Evolutionary conservation across 805 yeast genomes (phyloP).

Genomic region (Nakazawaea ernobii): DNA sequence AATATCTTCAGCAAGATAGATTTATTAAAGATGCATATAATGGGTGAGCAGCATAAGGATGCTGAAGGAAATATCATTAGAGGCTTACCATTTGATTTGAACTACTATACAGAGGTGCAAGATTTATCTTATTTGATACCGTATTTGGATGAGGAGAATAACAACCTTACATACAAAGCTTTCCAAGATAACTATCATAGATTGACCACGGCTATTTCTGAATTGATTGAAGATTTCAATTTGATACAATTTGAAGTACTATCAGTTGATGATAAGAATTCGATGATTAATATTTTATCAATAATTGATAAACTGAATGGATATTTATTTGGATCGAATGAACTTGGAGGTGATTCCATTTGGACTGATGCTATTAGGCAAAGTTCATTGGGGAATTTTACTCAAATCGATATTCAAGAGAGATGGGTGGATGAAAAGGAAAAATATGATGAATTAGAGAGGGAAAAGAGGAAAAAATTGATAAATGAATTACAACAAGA

Average conservation of each 20-base stretch:
- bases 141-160: constrained; percentile 64
- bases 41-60: constrained; percentile 18
- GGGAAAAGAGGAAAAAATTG: constrained; percentile 36
- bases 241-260: constrained; percentile 85
- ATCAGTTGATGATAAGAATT: constrained; percentile 83
- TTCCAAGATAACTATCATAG: constrained; percentile 43
- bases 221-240: constrained; percentile 80
- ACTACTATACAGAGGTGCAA: constrained; percentile 89
- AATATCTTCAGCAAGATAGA: constrained; percentile 93
- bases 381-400: constrained; percentile 41
- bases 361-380: constrained; percentile 97
- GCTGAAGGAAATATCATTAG: constrained; percentile 37
- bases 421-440: constrained; percentile 90
- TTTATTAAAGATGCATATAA: constrained; percentile 49
- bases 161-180: constrained; percentile 52
- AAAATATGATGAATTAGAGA: constrained; percentile 62
- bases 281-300: constrained; percentile 79
- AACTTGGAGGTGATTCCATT: constrained; percentile 92
- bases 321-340: constrained; percentile 87
- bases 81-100: constrained; percentile 71
- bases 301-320: constrained; percentile 90
- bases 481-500: constrained; percentile 29
- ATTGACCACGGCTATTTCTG: constrained; percentile 73
- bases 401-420: constrained; percentile 77
- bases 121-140: constrained; percentile 70